Conservation (phyloP, 192 early-diverging fungal genomes). For the Rhizophagus clarus region DNA sequence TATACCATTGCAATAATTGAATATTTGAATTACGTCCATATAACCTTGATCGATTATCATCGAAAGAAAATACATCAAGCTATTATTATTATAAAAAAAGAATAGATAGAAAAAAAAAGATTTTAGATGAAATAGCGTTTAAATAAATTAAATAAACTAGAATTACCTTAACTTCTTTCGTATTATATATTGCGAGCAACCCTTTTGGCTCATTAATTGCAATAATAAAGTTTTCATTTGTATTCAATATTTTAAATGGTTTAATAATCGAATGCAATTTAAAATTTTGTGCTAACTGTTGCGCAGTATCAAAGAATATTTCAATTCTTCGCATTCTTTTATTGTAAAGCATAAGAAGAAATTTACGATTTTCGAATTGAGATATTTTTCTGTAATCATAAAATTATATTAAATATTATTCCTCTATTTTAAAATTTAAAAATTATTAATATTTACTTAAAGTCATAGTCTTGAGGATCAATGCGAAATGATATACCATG, state of each 20-base stretch:
- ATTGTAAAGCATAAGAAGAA: not conserved
- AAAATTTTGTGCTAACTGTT: not conserved
- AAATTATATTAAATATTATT: not conserved
- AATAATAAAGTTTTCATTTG: not conserved
- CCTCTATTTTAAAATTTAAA: too few relatives aligned
- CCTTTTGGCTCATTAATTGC: conserved; percentile 18
- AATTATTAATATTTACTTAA: not conserved
- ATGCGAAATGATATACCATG: not conserved
- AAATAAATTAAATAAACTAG: not conserved
- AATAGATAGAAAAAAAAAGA: not conserved
- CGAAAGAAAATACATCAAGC: conserved; percentile 21
- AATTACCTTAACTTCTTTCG: too few relatives aligned
- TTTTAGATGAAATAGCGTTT: too few relatives aligned
- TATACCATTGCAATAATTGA: conserved; percentile 15
- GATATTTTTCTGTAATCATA: not conserved
- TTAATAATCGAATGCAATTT: not conserved
- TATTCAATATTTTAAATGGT: not conserved
- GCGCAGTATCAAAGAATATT: not conserved
- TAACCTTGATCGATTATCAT: not conserved
- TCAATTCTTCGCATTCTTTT: not conserved
- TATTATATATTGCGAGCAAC: conserved; percentile 26
- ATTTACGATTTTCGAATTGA: not conserved
- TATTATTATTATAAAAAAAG: not conserved
- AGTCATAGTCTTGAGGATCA: conserved; percentile 7
- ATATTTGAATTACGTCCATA: conserved; percentile 14